A percentile compares a stretch with the other conserved stretches of the same genome.
These are phyloP conservation scores for Angomonas deanei DNA, from an alignment of 208 protist genomes.

Conservation along the genomic window DNA sequence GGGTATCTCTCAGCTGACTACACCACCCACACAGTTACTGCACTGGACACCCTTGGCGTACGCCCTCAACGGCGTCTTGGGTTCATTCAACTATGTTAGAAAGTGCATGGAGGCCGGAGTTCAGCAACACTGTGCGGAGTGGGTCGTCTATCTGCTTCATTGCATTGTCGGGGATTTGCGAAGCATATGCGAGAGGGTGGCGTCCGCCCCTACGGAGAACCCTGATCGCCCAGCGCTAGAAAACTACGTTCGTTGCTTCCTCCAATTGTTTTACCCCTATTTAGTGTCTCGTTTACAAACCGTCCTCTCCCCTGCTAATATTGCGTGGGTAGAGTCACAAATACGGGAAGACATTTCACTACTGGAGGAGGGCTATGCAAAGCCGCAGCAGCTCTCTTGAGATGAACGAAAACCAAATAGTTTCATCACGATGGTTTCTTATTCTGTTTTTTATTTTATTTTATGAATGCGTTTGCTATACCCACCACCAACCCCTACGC, in stretches of 20 bases:
- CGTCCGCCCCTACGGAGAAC: conserved; percentile 36
- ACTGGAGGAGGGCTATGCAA: too few species aligned
- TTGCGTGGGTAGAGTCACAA: conserved; percentile 21
- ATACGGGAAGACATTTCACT: conserved; percentile 17
- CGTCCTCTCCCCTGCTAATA: conserved; percentile 26
- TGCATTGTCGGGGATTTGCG: conserved; percentile 54
- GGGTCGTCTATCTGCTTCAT: conserved; percentile 38
- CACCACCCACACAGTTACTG: conserved; percentile 33
- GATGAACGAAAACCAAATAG: neutral
- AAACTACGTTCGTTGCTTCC: conserved; percentile 58
- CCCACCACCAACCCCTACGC: conserved; percentile 7
- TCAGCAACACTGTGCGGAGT: conserved; percentile 32
- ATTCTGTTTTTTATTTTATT: conserved; percentile 9
- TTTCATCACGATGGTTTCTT: neutral
- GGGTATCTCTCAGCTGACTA: too few species aligned
- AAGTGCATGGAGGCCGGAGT: conserved; percentile 62
- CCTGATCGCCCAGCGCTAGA: conserved; percentile 33
- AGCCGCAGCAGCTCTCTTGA: too few species aligned
- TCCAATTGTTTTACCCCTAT: conserved; percentile 55
- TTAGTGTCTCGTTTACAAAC: conserved; percentile 34
- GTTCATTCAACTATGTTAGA: conserved; percentile 69
- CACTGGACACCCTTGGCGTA: conserved; percentile 78
- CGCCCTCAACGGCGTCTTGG: conserved; percentile 70
- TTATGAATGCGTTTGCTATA: conserved; percentile 10
- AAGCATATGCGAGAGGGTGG: conserved; percentile 42